A percentile compares a stretch with the other conserved stretches of the same genome.
Conservation (phyloP, 208 protist genomes). For the Trypanosoma conorhini region DNA sequence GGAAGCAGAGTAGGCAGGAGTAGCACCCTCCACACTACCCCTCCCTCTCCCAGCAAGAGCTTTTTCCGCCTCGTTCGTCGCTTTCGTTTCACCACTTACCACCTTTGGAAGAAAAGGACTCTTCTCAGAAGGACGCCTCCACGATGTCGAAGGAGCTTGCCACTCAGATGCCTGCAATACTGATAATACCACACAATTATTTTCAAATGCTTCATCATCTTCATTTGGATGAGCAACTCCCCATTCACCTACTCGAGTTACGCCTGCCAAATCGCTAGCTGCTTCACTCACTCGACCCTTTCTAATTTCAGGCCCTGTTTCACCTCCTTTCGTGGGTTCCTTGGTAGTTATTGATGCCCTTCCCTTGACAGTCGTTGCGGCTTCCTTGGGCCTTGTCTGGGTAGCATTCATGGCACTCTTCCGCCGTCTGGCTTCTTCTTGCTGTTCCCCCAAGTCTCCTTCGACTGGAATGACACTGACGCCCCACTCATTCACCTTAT, state of each 20-base stretch:
- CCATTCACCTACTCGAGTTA: slow-evolving; percentile 48
- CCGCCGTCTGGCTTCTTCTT: not conserved
- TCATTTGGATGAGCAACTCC: slow-evolving; percentile 33
- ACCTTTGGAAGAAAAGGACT: not conserved
- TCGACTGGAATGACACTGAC: not conserved
- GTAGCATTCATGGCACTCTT: not conserved
- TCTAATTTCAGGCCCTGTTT: not conserved
- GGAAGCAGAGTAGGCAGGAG: not conserved
- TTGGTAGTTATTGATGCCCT: not conserved
- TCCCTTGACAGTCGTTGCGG: not conserved
- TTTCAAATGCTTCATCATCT: slow-evolving; percentile 71
- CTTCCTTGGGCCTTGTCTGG: not conserved
- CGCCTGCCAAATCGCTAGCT: slow-evolving; percentile 1
- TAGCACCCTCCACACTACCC: slow-evolving; percentile 1
- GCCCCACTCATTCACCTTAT: not conserved
- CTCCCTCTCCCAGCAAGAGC: not conserved
- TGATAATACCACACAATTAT: slow-evolving; percentile 64
- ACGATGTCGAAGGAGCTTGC: not conserved
- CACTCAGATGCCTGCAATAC: slow-evolving; percentile 39
- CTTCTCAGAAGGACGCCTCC: not conserved
- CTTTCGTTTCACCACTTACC: not conserved
- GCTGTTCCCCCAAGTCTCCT: not conserved
- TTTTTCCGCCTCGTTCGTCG: not conserved
- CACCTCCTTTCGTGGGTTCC: not conserved
- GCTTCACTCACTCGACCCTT: not conserved